Percentiles rank a stretch among this genome's conserved stretches.
phyloP scores from a whole-genome alignment of 1,284 basidiomycete genomes.

The Gomphus bonarii region DNA sequence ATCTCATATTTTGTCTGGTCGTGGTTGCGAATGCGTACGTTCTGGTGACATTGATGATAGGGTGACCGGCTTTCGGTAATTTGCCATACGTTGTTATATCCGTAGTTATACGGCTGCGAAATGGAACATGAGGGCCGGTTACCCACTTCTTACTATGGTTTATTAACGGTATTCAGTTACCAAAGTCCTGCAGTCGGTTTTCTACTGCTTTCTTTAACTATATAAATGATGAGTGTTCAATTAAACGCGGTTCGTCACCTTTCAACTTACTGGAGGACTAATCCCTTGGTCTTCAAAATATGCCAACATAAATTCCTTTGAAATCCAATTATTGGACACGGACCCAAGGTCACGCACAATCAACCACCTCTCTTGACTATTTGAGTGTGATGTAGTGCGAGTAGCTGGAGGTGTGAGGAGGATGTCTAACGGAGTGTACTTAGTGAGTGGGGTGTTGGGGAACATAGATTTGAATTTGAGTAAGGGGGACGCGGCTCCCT shows the following conservation, averaged over 20 bases:
- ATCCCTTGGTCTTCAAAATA: constrained; percentile 64
- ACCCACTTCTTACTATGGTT: neutral
- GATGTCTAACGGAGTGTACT: constrained; percentile 59
- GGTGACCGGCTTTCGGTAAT: neutral
- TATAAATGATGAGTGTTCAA: neutral
- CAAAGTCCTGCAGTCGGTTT: constrained; percentile 11
- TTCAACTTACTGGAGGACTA: constrained; percentile 55
- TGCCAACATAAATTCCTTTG: constrained; percentile 58
- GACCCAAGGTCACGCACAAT: constrained; percentile 65
- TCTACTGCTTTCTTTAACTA: constrained; percentile 34
- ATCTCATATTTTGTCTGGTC: constrained; percentile 52
- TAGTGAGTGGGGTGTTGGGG: constrained; percentile 54
- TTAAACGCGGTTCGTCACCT: neutral
- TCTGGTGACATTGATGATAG: constrained; percentile 32
- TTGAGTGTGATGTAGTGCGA: constrained; percentile 13
- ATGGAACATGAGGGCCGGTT: neutral
- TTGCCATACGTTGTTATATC: neutral
- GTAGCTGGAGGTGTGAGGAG: constrained; percentile 41
- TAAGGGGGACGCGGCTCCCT: constrained; percentile 48
- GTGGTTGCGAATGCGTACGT: constrained; percentile 63
- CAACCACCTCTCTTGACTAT: constrained; percentile 34
- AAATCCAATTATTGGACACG: constrained; percentile 64
- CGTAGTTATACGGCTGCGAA: neutral
- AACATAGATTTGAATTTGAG: constrained; percentile 68
- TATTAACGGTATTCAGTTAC: neutral